Base-by-base conservation (phyloP, 208 protist species). In the Willaertia magna region DNA sequence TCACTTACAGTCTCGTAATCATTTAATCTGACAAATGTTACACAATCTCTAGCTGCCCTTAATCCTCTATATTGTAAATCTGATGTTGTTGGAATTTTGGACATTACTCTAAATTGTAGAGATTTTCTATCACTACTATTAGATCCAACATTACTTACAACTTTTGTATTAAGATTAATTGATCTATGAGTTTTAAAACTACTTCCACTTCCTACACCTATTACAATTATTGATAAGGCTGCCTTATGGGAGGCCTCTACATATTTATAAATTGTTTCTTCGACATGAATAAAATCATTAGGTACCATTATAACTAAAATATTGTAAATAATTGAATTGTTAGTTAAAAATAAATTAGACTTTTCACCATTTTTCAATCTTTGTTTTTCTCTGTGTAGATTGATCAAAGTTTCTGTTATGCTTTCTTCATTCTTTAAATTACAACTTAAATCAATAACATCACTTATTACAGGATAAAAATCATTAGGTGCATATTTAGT, bases 161-260 rank as follows among this genome's bases (percentile, higher is more conserved):
- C n/a, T 26, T 81, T 42, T 22, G 42, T 47, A 16, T 81, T 51
- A 6, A 51, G 26, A 30, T 51, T 47, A 4, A 81, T 81, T 4
- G 76, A 81, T 20, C 43, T 6, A 12, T 42, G 30, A 20, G 76
- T 51, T 49, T 51, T 81, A 43, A 81, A 81, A 1, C 14, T 0
- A 40, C 43, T 40, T 51, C 40, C 40, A 81, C 44, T 81, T 51
- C 76, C 76, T 26, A 81, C 30, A 16, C 76, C 76, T 22, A 81
- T 34, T 0, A 81, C 30, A 34, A 81, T 40, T 4, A 81, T 51
- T 3, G 43, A 51, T 0, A 81, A 4, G 43, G 76, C n/a, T 39
- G 76, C 40, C 76, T 81, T 81, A 51, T 81, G 76, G 9, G 43
- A 51, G 4, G 76, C 76, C 14, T 81, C 76, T n/a, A 81, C 76